Evolutionary conservation across 1,284 basidiomycete species (phyloP), one percentile per base, ranked within the genome.

Genomic region (Malassezia restricta): DNA sequence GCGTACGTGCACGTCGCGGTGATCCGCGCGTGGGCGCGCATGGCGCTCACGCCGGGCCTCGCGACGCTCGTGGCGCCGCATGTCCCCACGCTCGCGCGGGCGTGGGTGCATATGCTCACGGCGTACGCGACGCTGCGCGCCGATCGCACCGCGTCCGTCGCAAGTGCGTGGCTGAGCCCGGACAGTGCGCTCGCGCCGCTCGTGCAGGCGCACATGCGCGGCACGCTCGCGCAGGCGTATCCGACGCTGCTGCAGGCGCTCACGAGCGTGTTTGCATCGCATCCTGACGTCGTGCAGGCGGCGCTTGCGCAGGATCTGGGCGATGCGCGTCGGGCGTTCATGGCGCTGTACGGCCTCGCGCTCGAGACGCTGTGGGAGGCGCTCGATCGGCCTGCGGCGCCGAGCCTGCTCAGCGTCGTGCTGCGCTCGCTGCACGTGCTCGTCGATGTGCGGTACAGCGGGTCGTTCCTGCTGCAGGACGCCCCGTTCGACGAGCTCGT

Each of bases 1-100:
- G 85, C 90, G 35, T 95, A 95, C 87, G 77, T 98, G 49, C 83
- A 89, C 52, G 86, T 96, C 32, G 90, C 92, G 0, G 87, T 88
- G 5, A 78, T 96, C 29, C 85, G 88, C 1, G 94, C 92, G 0
- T 99, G 92, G 92, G 91, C 92, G 12, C 84, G 94, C 68, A 78
- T 99, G 9, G 82, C 91, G 68, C 80, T 90, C 2, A 83, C 91
- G 0, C 46, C 40, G 9, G 77, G 81, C 33, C 87, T 91, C 66
- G 66, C 74, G 0, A 79, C 84, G 17, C 86, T 99, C 1, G 80
- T 98, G 46, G 80, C 83, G 63, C 90, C 92, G 4, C 83, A 95
- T 68, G 77, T 84, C 32, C 75, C 78, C 5, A 79, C 81, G 0
- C 79, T 98, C 15, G 83, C 84, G 5, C 81, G 83, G 0, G 80